Evolutionary conservation across 345 rosid species (phyloP).

Genomic region (Leavenworthia alabamica): DNA sequence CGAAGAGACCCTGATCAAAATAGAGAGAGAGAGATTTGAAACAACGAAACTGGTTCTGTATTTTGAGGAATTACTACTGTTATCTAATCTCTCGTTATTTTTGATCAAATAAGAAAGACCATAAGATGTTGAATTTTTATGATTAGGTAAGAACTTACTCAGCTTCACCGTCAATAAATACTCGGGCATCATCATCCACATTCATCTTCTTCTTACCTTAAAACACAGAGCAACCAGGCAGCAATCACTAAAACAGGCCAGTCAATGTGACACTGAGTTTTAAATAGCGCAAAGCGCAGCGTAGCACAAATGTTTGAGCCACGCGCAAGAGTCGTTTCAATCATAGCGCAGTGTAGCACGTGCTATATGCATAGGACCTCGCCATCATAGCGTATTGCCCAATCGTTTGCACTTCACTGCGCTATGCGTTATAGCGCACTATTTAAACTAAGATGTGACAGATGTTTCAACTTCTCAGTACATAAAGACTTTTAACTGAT

Average conservation of each 20-base stretch:
- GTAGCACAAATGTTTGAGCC: too few species aligned
- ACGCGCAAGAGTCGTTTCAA: too few species aligned
- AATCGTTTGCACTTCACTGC: too few species aligned
- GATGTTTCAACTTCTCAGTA: background rate
- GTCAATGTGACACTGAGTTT: too few species aligned
- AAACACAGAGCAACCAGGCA: conserved; percentile 19
- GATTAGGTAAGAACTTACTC: conserved; percentile 52
- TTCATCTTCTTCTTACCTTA: conserved; percentile 52
- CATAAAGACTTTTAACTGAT: background rate
- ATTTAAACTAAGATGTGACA: too few species aligned
- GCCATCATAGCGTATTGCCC: too few species aligned
- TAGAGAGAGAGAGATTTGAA: background rate
- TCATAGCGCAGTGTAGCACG: too few species aligned
- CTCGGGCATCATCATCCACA: conserved; percentile 26
- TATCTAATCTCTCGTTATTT: background rate
- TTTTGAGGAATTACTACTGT: background rate
- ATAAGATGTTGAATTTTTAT: background rate
- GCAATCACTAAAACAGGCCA: conserved; percentile 4
- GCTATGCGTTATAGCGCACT: too few species aligned
- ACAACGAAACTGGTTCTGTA: background rate
- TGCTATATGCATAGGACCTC: too few species aligned
- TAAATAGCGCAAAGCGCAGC: too few species aligned
- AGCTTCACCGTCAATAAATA: conserved; percentile 77
- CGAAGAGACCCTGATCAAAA: conserved; percentile 57
- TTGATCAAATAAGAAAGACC: conserved; percentile 6